phyloP scores from a whole-genome alignment of 306 rosid species.

The Acacia crassicarpa region DNA sequence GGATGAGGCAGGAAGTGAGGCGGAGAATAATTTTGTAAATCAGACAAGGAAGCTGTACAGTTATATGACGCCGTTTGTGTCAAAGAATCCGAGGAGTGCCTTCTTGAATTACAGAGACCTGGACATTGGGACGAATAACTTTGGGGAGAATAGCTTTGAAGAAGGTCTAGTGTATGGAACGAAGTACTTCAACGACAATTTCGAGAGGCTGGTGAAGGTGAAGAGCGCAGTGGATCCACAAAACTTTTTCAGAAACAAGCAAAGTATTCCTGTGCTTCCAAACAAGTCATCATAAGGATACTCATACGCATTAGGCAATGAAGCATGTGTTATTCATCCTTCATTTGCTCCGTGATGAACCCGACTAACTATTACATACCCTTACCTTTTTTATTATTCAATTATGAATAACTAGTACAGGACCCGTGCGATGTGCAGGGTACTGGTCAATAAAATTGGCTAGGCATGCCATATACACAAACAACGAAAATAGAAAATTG shows the following conservation, averaged over 20 bases:
- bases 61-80: conserved; percentile 53
- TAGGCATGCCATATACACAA: too few relatives aligned
- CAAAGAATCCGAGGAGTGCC: conserved; percentile 49
- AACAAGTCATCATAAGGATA: background rate
- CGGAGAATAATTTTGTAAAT: conserved; percentile 21
- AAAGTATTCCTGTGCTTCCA: conserved; percentile 40
- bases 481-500: too few relatives aligned
- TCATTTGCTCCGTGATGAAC: too few relatives aligned
- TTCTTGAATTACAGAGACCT: conserved; percentile 48
- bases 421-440: too few relatives aligned
- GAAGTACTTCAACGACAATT: conserved; percentile 43
- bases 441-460: too few relatives aligned
- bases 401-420: too few relatives aligned
- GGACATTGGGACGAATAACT: conserved; percentile 46
- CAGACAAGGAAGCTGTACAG: conserved; percentile 28
- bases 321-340: too few relatives aligned
- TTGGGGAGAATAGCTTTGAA: conserved; percentile 35
- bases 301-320: too few relatives aligned
- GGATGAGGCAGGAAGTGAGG: conserved; percentile 30
- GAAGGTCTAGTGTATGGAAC: conserved; percentile 48
- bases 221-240: conserved; percentile 47
- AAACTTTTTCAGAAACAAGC: conserved; percentile 49
- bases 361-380: too few relatives aligned
- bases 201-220: conserved; percentile 44
- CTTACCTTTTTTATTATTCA: background rate